Base-by-base conservation (phyloP, 2,329 filamentous ascomycete species). In the Curvularia verruculosa region DNA sequence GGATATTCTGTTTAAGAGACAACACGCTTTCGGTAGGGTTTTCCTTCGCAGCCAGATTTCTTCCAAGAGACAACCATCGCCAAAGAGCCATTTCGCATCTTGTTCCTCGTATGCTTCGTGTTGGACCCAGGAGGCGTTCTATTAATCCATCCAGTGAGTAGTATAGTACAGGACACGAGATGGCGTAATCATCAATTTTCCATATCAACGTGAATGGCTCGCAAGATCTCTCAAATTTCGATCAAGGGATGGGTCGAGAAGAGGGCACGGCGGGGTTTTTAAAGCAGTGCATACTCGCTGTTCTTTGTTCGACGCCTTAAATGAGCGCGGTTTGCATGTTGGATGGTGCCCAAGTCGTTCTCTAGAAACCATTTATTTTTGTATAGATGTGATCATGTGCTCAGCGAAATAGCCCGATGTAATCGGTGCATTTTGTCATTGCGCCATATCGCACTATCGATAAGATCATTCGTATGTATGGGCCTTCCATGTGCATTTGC, bases 371-470 rank as follows among this genome's bases (percentile, higher is more conserved):
- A 10, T 19, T 15, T 12, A n/a, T 15, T n/a, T n/a, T n/a, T 34
- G 31, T 13, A 24, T 26, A 26, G 13, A 43, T 24, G 21, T 43
- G 15, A 18, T 18, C 15, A 43, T 43, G 40, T 43, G 40, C 40
- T 43, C 40, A 3, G 39, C 39, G 29, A 5, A 26, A 1, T 15
- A 31, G 13, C 10, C 10, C 12, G 10, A 45, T 3, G 15, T 8
- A 21, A 13, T 31, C 26, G 7, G 15, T 18, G 24, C 34, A 34
- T 26, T 24, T 34, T 24, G 24, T n/a, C 26, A 53, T 57, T 44
- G 48, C 54, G 54, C 54, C 50, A 56, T 34, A 29, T 2, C 29
- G n/a, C 13, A 36, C 40, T 60, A 60, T 60, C 58, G 58, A 60
- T 60, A 60, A 60, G 54, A 40, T 26, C 28, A 46, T 21, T n/a